A percentile compares a stretch with the other conserved stretches of the same genome.
Evolutionary conservation across 495 filamentous ascomycete genomes (phyloP).

Genomic region (Neurospora sp.): DNA sequence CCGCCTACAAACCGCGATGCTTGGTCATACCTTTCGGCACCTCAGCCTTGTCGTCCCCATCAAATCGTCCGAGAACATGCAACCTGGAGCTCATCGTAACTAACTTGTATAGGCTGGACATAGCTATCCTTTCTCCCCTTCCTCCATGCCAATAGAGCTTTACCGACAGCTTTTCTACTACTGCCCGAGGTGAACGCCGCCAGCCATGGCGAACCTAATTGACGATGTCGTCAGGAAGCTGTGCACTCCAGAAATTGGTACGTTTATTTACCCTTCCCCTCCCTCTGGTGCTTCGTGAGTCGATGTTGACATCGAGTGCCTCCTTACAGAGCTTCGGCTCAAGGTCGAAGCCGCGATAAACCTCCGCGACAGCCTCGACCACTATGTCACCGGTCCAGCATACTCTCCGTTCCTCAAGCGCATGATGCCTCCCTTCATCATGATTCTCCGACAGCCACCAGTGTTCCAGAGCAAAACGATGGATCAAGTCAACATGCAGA

Average conservation of each 20-base stretch:
- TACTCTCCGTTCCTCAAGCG: constrained; percentile 74
- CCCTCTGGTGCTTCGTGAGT: neutral
- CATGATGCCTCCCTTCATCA: constrained; percentile 82
- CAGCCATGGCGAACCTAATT: constrained; percentile 43
- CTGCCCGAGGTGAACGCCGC: constrained; percentile 19
- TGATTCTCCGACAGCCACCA: constrained; percentile 75
- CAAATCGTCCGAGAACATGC: neutral
- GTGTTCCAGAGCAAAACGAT: constrained; percentile 79
- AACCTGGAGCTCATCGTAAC: neutral
- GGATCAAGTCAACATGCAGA: constrained; percentile 67
- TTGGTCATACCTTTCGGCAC: neutral
- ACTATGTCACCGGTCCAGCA: constrained; percentile 41
- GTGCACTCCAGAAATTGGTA: constrained; percentile 43
- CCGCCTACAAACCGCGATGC: neutral
- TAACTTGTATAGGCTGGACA: neutral
- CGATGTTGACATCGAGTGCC: neutral
- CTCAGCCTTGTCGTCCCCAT: neutral
- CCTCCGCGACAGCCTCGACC: constrained; percentile 76
- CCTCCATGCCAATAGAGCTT: neutral
- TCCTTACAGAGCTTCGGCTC: constrained; percentile 54
- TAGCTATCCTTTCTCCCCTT: neutral
- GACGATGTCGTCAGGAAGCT: constrained; percentile 45
- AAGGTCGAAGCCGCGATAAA: constrained; percentile 69
- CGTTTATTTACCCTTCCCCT: neutral
- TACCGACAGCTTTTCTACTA: neutral